A percentile compares a stretch with the other conserved stretches of the same genome.
These are phyloP conservation scores for Buddleja alternifolia DNA, from an alignment of 257 asterid species.

Conservation along the genomic window DNA sequence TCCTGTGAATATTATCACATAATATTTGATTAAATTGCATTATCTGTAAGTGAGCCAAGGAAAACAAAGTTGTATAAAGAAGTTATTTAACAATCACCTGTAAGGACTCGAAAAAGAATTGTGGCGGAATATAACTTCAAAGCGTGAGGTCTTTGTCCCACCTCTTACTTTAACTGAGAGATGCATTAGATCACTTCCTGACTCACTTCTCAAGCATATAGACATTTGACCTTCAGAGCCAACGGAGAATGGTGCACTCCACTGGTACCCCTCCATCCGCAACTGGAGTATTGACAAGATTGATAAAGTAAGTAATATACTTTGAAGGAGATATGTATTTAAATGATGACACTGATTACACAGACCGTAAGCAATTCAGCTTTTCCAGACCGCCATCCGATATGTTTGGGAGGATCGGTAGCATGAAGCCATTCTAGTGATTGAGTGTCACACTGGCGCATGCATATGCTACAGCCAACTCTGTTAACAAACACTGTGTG, in stretches of 20 bases:
- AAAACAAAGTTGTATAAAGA: slow-evolving; percentile 2
- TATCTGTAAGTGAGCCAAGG: slow-evolving; percentile 6
- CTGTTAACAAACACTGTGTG: slow-evolving; percentile 82
- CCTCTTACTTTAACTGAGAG: slow-evolving; percentile 85
- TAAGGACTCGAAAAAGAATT: slow-evolving; percentile 83
- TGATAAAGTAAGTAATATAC: slow-evolving; percentile 30
- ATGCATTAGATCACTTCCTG: slow-evolving; percentile 45
- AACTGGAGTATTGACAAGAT: slow-evolving; percentile 50
- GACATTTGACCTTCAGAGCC: slow-evolving; percentile 80
- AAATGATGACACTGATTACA: slow-evolving; percentile 28
- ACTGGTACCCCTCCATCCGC: slow-evolving; percentile 80
- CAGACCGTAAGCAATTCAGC: slow-evolving; percentile 83
- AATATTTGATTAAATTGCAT: slow-evolving; percentile 7
- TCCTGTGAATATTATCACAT: slow-evolving; percentile 56
- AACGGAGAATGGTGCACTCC: slow-evolving; percentile 86
- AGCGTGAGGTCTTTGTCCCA: slow-evolving; percentile 76
- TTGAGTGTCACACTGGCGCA: slow-evolving; percentile 77
- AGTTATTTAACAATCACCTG: slow-evolving; percentile 60
- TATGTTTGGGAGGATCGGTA: slow-evolving; percentile 76
- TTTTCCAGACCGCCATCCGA: slow-evolving; percentile 80
- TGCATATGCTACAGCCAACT: slow-evolving; percentile 74
- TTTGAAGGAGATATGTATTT: slow-evolving; percentile 17
- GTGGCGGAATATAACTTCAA: slow-evolving; percentile 88
- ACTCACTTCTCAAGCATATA: slow-evolving; percentile 70
- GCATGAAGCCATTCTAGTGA: slow-evolving; percentile 80